phyloP scores from a whole-genome alignment of 2,329 filamentous ascomycete genomes.

The Penicillium sp. region DNA sequence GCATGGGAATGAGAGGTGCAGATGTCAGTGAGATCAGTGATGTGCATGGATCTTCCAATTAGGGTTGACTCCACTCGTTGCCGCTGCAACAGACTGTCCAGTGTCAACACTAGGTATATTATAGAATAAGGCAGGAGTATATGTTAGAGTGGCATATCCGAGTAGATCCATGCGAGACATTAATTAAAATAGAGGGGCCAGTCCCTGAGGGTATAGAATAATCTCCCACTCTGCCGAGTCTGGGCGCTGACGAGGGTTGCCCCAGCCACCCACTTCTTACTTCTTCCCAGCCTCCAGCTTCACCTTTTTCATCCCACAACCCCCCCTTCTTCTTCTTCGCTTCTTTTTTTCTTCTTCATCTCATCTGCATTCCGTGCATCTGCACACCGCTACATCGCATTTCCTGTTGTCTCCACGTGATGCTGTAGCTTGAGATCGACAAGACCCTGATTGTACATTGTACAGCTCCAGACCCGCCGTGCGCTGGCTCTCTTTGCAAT shows the following conservation, averaged over 20 bases:
- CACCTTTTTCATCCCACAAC: too few relatives aligned
- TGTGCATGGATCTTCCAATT: background rate
- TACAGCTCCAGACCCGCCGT: background rate
- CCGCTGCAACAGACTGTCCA: conserved; percentile 12
- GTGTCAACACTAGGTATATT: too few relatives aligned
- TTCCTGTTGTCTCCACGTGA: conserved; percentile 18
- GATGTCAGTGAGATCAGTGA: background rate
- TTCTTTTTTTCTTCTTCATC: conserved; percentile 10
- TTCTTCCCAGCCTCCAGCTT: conserved; percentile 36
- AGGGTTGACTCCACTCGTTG: conserved; percentile 10
- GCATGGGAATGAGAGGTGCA: background rate
- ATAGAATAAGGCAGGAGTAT: too few relatives aligned
- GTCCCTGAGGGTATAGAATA: conserved; percentile 11
- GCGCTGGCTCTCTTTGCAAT: background rate
- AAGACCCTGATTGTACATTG: background rate
- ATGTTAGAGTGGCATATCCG: too few relatives aligned
- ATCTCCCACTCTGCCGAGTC: too few relatives aligned
- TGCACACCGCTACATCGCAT: conserved; percentile 14
- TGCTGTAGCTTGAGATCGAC: conserved; percentile 11
- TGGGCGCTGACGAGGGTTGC: conserved; percentile 5
- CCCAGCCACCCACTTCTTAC: conserved; percentile 41
- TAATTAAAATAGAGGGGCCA: conserved; percentile 14
- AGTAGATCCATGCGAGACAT: conserved; percentile 20
- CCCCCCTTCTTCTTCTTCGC: conserved; percentile 7
- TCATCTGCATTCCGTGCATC: conserved; percentile 5